phyloP scores from a whole-genome alignment of 208 protist species.

The Trypanosoma lewisi region DNA sequence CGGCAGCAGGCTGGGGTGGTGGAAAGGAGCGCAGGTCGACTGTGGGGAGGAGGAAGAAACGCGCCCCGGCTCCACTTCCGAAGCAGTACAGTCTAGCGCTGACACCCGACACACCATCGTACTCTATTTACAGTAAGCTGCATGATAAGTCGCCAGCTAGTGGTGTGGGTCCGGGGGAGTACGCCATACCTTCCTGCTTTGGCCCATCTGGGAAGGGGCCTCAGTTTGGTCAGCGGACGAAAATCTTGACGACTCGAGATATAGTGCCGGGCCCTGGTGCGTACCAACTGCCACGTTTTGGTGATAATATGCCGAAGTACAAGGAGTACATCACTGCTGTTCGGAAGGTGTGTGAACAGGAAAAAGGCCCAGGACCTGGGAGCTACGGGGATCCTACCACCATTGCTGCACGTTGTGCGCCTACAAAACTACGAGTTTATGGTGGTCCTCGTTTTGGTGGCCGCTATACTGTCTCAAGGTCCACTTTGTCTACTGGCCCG shows the following conservation, averaged over 20 bases:
- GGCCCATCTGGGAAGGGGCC: conserved; percentile 37
- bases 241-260: conserved; percentile 29
- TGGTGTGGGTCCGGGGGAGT: conserved; percentile 45
- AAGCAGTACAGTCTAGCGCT: conserved; percentile 80
- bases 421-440: conserved; percentile 28
- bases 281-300: conserved; percentile 50
- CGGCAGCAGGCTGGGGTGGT: too few species aligned
- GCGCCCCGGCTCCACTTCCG: conserved; percentile 13
- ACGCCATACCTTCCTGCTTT: conserved; percentile 57
- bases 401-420: conserved; percentile 46
- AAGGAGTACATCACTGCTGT: conserved; percentile 39
- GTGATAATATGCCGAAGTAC: conserved; percentile 32
- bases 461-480: conserved; percentile 35
- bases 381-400: conserved; percentile 77
- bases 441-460: conserved; percentile 57
- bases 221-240: conserved; percentile 55
- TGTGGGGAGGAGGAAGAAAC: not conserved
- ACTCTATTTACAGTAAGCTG: conserved; percentile 58
- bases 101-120: conserved; percentile 56
- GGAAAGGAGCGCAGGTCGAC: not conserved
- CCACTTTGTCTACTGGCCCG: conserved; percentile 24
- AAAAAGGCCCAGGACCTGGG: conserved; percentile 47
- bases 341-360: conserved; percentile 21
- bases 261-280: conserved; percentile 45
- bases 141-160: conserved; percentile 27